phyloP scores from a whole-genome alignment of 2,329 filamentous ascomycete genomes.

The Fusarium verticillioides region DNA sequence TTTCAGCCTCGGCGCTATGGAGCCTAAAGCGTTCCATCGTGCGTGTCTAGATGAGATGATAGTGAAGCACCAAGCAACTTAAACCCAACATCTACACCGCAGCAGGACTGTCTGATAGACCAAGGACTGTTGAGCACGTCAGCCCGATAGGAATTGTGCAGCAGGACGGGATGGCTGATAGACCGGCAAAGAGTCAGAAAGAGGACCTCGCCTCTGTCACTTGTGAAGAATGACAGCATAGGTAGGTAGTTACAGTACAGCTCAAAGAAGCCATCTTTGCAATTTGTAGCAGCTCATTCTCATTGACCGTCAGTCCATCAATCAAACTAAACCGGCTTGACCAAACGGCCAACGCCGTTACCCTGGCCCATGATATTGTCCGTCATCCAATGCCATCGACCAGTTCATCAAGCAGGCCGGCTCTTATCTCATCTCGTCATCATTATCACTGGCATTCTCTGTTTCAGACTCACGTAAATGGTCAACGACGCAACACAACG shows the following conservation, averaged over 20 bases:
- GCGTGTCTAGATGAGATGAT: constrained; percentile 12
- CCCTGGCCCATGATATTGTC: constrained; percentile 31
- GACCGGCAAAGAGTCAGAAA: constrained; percentile 15
- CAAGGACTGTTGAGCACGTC: constrained; percentile 38
- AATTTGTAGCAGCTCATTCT: not conserved
- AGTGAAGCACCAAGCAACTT: constrained; percentile 12
- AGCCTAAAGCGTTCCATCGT: constrained; percentile 27
- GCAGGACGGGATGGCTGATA: not conserved
- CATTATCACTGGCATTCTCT: constrained; percentile 25
- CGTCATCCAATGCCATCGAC: constrained; percentile 14
- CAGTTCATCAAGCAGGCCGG: constrained; percentile 9
- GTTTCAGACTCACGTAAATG: constrained; percentile 33
- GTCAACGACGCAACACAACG: constrained; percentile 17
- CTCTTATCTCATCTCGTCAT: constrained; percentile 42
- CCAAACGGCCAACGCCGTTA: constrained; percentile 33
- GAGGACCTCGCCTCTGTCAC: not conserved
- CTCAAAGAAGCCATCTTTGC: constrained; percentile 3
- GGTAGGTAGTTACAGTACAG: not conserved
- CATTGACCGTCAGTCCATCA: constrained; percentile 21
- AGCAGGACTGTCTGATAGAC: constrained; percentile 33
- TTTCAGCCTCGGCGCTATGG: constrained; percentile 42
- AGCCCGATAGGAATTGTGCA: constrained; percentile 27
- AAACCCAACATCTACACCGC: constrained; percentile 7
- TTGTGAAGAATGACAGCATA: constrained; percentile 21
- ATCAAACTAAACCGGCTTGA: constrained; percentile 32